Evolutionary conservation across 2,329 filamentous ascomycete species (phyloP).

Genomic region (Leptosphaerulina australis): DNA sequence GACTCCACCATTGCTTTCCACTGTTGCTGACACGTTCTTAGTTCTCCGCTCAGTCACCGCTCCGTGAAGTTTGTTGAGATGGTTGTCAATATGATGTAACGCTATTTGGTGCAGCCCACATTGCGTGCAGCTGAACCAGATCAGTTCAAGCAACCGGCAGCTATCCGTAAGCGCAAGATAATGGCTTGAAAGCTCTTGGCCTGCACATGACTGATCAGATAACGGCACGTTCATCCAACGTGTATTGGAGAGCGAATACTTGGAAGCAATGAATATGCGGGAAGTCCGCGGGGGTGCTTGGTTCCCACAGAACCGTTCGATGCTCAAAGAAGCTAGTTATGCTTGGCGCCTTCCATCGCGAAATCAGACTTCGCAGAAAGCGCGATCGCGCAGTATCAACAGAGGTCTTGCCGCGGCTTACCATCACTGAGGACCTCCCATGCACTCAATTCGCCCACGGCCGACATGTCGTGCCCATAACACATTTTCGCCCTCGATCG

Average conservation of each 20-base stretch:
- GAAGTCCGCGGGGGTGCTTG: conserved; percentile 19
- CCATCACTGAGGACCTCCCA: conserved; percentile 26
- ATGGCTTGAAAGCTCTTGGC: not conserved
- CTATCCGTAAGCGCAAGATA: not conserved
- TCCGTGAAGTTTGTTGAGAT: conserved; percentile 18
- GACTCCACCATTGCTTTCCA: conserved; percentile 23
- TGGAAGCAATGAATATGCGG: conserved; percentile 14
- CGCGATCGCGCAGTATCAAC: conserved; percentile 6
- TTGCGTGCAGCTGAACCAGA: conserved; percentile 4
- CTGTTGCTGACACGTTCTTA: conserved; percentile 26
- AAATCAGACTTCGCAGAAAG: conserved; percentile 6
- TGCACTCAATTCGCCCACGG: conserved; percentile 33
- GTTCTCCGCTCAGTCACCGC: conserved; percentile 15
- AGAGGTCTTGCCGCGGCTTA: conserved; percentile 9
- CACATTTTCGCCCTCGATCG: conserved; percentile 38
- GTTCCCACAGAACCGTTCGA: conserved; percentile 3
- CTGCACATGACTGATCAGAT: not conserved
- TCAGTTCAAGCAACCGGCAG: conserved; percentile 5
- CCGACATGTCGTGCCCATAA: conserved; percentile 44
- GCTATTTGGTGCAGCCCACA: conserved; percentile 15
- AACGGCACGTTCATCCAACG: not conserved
- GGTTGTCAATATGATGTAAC: conserved; percentile 30
- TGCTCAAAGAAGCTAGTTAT: conserved; percentile 21
- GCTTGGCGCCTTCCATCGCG: conserved; percentile 23
- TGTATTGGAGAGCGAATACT: not conserved